Evolutionary conservation across 176 grass and related monocot species (phyloP).

Genomic region (Pontederia paniculata): DNA sequence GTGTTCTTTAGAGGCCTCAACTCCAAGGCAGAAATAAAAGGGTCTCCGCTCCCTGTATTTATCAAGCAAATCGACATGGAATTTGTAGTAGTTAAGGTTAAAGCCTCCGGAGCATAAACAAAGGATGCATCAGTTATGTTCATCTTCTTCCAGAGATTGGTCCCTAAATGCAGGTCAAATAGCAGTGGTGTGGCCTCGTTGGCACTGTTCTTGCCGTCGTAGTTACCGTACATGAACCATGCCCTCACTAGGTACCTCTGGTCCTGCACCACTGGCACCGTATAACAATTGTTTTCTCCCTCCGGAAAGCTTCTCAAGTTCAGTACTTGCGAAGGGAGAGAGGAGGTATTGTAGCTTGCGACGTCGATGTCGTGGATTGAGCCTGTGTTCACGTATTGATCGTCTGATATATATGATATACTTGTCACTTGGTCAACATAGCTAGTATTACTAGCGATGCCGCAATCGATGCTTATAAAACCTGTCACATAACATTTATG

Average conservation of each 20-base stretch:
- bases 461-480: slow-evolving; percentile 14
- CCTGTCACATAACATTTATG: neutral
- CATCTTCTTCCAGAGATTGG: neutral
- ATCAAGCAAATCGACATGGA: neutral
- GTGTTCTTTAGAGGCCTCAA: neutral
- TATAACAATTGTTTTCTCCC: neutral
- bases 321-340: too few species aligned
- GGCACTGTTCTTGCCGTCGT: neutral
- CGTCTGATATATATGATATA: slow-evolving; percentile 2
- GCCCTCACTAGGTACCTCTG: slow-evolving; percentile 3
- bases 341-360: neutral
- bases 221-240: slow-evolving; percentile 5
- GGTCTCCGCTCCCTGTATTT: too few species aligned
- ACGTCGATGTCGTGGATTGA: neutral
- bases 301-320: neutral
- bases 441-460: neutral
- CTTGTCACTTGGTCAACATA: neutral
- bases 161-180: neutral
- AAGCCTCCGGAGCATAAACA: neutral
- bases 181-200: neutral
- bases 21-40: neutral
- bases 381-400: neutral
- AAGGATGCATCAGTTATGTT: too few species aligned
- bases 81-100: neutral
- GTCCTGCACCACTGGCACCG: neutral